phyloP scores from a whole-genome alignment of 23 red algal species.

The Gracilaria domingensis region DNA sequence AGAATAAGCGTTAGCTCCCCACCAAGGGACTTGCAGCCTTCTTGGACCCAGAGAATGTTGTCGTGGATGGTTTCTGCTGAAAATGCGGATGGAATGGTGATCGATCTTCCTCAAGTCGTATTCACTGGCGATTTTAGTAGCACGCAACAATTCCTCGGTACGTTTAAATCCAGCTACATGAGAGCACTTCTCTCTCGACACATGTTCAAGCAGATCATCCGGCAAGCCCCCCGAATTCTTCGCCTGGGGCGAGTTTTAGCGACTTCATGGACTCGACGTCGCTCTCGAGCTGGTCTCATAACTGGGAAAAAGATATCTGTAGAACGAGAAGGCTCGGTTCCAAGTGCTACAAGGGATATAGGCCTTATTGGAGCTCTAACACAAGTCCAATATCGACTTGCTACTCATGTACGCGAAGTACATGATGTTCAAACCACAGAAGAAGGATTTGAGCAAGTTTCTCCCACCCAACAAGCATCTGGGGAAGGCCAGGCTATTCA shows the following conservation, averaged over 20 bases:
- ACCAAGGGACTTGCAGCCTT: constrained; percentile 21
- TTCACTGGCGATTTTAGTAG: constrained; percentile 59
- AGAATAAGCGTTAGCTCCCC: constrained; percentile 35
- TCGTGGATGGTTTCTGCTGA: constrained; percentile 48
- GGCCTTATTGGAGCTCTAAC: not conserved
- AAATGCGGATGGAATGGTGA: not conserved
- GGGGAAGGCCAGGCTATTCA: not conserved
- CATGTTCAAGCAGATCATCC: constrained; percentile 7
- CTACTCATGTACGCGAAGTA: constrained; percentile 14
- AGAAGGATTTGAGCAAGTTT: not conserved
- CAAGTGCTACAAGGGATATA: not conserved
- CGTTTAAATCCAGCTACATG: constrained; percentile 14
- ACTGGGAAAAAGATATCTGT: constrained; percentile 8
- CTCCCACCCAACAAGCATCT: not conserved
- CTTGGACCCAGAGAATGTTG: not conserved
- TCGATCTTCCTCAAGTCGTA: constrained; percentile 39
- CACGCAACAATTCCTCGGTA: not conserved
- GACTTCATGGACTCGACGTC: constrained; percentile 21
- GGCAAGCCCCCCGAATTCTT: not conserved
- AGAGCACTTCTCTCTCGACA: constrained; percentile 3
- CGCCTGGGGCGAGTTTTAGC: constrained; percentile 20
- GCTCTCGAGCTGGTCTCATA: constrained; percentile 13
- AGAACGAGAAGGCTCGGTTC: constrained; percentile 6
- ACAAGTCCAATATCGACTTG: constrained; percentile 17
- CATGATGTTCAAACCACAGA: not conserved